Evolutionary conservation across 2,329 filamentous ascomycete species (phyloP), one percentile per base, ranked within the genome.

Genomic region (Colletotrichum siamense): DNA sequence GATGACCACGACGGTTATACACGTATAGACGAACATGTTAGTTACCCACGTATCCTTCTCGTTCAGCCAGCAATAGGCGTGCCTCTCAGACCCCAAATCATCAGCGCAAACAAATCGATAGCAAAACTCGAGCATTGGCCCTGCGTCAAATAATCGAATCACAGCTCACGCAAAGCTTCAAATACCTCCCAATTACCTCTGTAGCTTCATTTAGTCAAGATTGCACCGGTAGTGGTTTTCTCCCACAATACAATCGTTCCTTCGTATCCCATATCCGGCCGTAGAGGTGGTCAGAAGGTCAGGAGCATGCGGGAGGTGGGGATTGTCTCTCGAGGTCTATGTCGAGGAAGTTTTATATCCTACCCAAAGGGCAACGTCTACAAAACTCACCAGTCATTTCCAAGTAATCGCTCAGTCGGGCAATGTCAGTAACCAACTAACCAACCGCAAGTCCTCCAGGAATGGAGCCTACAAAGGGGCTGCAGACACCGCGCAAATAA

Each of bases 401-500:
- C 44, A 2, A 13, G 44, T 1, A 12, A 10, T 49, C 0, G n/a
- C 0, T 12, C n/a, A 49, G n/a, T 7, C 44, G 2, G n/a, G n/a
- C n/a, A 49, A 44, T 44, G 39, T 44, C 9, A 44, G 39, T n/a
- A 0, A 6, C 39, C 5, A 44, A 44, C 36, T n/a, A n/a, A 1
- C 16, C 5, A 0, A 22, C 44, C 10, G 1, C 44, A 49, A 7
- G 0, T 49, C 1, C 44, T 1, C 44, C 1, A 49, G 3, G 44
- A 49, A 22, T 4, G 2, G 44, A 22, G 9, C 10, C 6, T 7
- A 13, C 3, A 22, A 13, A 49, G 44, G 18, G 1, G 44, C 44
- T 10, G 18, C 44, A 49, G 1, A 0, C 16, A 12, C 1, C n/a
- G 0, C 3, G 1, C 44, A 49, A n/a, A 49, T 3, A 6, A 8